These are phyloP conservation scores for Pulveroboletus sp. DNA, from an alignment of 768 basidiomycete species.

Conservation along the genomic window DNA sequence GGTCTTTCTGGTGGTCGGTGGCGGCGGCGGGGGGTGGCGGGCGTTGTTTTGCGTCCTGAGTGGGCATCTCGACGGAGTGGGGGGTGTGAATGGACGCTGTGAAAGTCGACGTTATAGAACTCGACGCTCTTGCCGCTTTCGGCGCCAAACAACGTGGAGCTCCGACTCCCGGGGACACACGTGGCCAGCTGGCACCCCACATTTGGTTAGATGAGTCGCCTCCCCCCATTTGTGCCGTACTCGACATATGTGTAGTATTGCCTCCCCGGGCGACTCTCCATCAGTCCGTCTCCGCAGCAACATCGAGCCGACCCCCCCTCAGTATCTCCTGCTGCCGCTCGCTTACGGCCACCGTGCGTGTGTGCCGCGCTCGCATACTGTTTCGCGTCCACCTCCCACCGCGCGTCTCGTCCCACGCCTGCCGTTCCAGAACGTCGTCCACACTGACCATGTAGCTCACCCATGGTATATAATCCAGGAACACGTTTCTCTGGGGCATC, in stretches of 20 bases:
- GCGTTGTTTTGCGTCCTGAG: not conserved
- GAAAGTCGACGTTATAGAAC: constrained; percentile 32
- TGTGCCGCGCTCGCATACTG: constrained; percentile 45
- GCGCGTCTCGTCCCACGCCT: constrained; percentile 33
- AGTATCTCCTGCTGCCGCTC: constrained; percentile 36
- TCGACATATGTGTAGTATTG: not conserved
- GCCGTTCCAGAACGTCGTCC: constrained; percentile 48
- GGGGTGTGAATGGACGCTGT: constrained; percentile 6
- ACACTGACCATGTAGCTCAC: constrained; percentile 58
- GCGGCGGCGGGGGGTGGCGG: too few species aligned
- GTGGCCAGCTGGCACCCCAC: constrained; percentile 20
- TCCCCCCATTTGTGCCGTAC: too few species aligned
- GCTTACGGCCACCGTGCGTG: constrained; percentile 40
- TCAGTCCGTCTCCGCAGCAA: not conserved
- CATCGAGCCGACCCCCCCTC: constrained; percentile 17
- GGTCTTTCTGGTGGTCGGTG: constrained; percentile 27
- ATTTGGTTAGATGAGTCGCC: constrained; percentile 25
- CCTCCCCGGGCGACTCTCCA: not conserved
- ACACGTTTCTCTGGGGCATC: constrained; percentile 44
- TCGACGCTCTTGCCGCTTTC: constrained; percentile 19
- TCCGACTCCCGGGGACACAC: constrained; percentile 28
- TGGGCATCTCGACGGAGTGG: too few species aligned
- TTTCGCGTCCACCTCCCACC: constrained; percentile 54
- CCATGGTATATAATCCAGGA: constrained; percentile 69
- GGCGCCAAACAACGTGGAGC: constrained; percentile 27